phyloP scores from a whole-genome alignment of 1,139 yeast genomes.

The Oligophagozyma castellii region DNA sequence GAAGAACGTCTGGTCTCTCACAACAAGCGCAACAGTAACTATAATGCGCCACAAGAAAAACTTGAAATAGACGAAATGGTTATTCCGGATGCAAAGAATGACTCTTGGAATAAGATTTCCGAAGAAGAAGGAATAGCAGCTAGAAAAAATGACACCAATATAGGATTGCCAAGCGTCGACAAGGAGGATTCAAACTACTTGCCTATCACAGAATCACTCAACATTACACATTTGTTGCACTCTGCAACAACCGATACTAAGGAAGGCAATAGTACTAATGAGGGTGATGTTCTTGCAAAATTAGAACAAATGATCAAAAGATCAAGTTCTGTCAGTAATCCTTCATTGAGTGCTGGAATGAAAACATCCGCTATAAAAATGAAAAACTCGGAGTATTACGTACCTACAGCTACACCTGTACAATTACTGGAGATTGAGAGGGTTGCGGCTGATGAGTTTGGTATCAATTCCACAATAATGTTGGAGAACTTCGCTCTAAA shows the following conservation, averaged over 20 bases:
- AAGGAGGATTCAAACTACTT: constrained; percentile 9
- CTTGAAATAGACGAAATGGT: constrained; percentile 70
- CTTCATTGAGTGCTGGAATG: constrained; percentile 3
- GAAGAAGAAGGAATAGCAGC: constrained; percentile 5
- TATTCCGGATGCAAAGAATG: constrained; percentile 34
- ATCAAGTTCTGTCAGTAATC: constrained; percentile 4
- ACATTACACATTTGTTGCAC: constrained; percentile 23
- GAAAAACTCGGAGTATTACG: constrained; percentile 22
- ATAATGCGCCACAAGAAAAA: constrained; percentile 24
- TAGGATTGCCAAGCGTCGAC: constrained; percentile 6
- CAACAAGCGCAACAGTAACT: constrained; percentile 35
- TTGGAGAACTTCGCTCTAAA: constrained; percentile 67
- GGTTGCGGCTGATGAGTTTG: constrained; percentile 39
- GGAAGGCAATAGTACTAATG: constrained; percentile 2
- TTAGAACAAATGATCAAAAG: constrained; percentile 12
- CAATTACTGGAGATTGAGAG: constrained; percentile 74
- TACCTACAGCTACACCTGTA: constrained; percentile 61
- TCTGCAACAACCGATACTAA: constrained; percentile 4
- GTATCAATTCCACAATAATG: constrained; percentile 34
- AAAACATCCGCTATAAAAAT: constrained; percentile 8
- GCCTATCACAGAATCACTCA: constrained; percentile 24
- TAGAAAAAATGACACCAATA: constrained; percentile 8
- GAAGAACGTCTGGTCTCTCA: constrained; percentile 60
- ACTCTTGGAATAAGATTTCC: constrained; percentile 39
- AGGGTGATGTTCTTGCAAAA: constrained; percentile 10